Conservation (phyloP, 1,139 yeast species). For the Saccharomycopsis hybrid region DNA sequence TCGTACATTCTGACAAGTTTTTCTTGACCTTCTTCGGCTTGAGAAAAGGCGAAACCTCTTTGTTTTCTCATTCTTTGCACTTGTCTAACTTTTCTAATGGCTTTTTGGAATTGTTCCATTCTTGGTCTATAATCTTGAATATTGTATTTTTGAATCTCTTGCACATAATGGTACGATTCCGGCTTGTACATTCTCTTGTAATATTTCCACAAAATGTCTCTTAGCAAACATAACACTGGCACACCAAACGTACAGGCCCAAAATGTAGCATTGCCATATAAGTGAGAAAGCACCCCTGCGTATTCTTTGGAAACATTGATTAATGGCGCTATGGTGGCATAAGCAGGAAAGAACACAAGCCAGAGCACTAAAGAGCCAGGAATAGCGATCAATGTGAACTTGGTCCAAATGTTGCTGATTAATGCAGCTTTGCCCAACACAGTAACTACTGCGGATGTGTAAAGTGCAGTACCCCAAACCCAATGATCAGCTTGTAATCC, state of each 20-base stretch:
- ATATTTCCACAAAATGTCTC: constrained; percentile 94
- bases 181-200: constrained; percentile 89
- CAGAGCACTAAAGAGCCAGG: constrained; percentile 89
- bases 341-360: constrained; percentile 82
- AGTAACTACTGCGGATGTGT: constrained; percentile 81
- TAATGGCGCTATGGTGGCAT: constrained; percentile 78
- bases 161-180: constrained; percentile 89
- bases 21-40: constrained; percentile 91
- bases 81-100: constrained; percentile 94
- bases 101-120: constrained; percentile 94
- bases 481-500: constrained; percentile 86
- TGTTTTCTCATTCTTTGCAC: constrained; percentile 97
- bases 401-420: constrained; percentile 91
- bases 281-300: constrained; percentile 66
- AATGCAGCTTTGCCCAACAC: constrained; percentile 94
- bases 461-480: constrained; percentile 92
- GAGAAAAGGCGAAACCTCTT: constrained; percentile 97
- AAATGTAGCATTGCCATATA: constrained; percentile 73
- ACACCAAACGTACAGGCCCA: constrained; percentile 81
- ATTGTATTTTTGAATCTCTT: constrained; percentile 93
- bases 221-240: constrained; percentile 67
- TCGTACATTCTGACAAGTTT: constrained; percentile 89
- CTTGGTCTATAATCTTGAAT: constrained; percentile 92
- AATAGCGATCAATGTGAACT: constrained; percentile 82
- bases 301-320: constrained; percentile 81